Conservation (phyloP, 768 basidiomycete genomes). For the Suillus ampliporus region DNA sequence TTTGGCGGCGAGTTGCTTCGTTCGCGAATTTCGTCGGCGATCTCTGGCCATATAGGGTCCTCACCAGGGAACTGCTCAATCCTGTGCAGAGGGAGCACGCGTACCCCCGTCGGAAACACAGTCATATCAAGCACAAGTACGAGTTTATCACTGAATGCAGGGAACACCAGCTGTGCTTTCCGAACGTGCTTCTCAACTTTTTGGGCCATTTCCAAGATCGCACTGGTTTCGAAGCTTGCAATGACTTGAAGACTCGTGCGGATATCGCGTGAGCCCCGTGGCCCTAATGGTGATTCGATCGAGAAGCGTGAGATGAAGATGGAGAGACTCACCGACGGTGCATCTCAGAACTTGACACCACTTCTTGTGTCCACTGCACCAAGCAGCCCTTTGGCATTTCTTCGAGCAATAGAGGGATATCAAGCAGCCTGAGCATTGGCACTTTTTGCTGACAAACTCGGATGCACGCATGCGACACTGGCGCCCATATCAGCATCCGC, state of each 20-base stretch:
- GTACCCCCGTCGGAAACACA: not conserved
- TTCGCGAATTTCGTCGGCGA: too few relatives aligned
- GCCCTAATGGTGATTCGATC: not conserved
- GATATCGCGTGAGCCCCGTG: not conserved
- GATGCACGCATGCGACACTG: not conserved
- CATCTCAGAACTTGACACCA: slow-evolving; percentile 3
- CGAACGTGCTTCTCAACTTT: not conserved
- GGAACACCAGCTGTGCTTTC: not conserved
- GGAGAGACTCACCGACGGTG: not conserved
- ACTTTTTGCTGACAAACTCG: not conserved
- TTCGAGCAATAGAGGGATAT: not conserved
- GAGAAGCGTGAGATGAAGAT: not conserved
- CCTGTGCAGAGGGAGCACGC: not conserved
- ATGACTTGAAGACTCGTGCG: not conserved
- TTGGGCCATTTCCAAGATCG: not conserved
- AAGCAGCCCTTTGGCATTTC: not conserved
- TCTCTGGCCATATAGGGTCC: too few relatives aligned
- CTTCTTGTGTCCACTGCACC: not conserved
- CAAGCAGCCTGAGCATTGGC: slow-evolving; percentile 2
- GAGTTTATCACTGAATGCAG: not conserved
- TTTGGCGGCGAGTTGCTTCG: too few relatives aligned
- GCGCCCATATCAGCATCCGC: not conserved
- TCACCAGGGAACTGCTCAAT: not conserved
- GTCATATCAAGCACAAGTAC: not conserved
- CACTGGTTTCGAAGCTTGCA: not conserved